Conservation (phyloP, 139 green algal species). For the Tetraselmis chui region DNA sequence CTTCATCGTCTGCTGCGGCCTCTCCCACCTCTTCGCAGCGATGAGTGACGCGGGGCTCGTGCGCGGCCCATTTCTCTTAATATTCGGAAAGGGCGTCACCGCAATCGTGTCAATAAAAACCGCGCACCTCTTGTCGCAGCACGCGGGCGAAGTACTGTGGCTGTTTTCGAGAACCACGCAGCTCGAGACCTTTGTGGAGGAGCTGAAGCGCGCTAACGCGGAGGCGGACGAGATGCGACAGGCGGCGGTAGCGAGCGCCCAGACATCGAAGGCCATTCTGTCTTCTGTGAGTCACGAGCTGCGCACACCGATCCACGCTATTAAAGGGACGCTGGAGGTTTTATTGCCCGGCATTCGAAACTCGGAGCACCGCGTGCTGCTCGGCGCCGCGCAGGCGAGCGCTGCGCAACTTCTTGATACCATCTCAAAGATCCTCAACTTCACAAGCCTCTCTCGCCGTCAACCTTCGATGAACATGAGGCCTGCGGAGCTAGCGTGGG, state of each 20-base stretch:
- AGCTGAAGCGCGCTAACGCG: not conserved
- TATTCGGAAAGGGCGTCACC: not conserved
- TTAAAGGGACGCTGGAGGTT: not conserved
- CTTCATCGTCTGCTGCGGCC: not conserved
- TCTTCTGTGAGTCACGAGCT: not conserved
- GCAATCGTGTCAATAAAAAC: not conserved
- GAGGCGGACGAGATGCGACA: not conserved
- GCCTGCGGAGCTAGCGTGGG: not conserved
- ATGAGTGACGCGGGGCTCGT: not conserved
- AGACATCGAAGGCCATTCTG: not conserved
- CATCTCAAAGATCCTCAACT: not conserved
- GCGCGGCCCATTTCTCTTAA: not conserved
- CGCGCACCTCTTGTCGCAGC: not conserved
- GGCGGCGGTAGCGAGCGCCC: not conserved
- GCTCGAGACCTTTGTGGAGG: not conserved
- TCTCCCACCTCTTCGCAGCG: not conserved
- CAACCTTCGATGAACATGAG: not conserved
- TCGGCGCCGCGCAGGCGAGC: not conserved
- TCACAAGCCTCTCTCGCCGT: not conserved
- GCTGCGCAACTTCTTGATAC: not conserved
- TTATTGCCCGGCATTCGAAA: not conserved
- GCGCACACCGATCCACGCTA: not conserved
- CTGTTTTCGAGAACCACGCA: not conserved
- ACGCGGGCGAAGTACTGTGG: not conserved
- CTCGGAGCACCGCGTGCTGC: not conserved